Conservation (phyloP, 2,329 filamentous ascomycete species). For the Xylaria hypoxylon region DNA sequence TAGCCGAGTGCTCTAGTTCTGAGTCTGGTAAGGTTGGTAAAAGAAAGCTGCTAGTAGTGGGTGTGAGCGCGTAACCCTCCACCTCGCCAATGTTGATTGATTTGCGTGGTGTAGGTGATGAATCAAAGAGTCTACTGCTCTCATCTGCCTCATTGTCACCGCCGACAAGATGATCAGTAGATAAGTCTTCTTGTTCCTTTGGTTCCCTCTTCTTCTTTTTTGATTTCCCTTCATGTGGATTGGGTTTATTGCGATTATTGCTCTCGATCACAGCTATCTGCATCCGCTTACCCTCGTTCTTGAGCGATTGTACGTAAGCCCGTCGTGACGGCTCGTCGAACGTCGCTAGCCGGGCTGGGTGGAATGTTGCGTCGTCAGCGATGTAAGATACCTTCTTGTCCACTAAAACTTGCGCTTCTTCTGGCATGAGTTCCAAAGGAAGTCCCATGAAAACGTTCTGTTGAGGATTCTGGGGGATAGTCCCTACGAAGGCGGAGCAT, state of each 20-base stretch:
- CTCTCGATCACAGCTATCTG: slow-evolving; percentile 43
- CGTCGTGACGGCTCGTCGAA: slow-evolving; percentile 68
- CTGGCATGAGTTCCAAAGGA: slow-evolving; percentile 88
- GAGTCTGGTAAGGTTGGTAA: slow-evolving; percentile 36
- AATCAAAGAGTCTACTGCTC: slow-evolving; percentile 39
- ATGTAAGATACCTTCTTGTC: slow-evolving; percentile 81
- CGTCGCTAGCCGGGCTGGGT: slow-evolving; percentile 71
- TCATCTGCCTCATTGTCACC: slow-evolving; percentile 31
- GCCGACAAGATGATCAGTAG: neutral
- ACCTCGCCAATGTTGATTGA: slow-evolving; percentile 30
- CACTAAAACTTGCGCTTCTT: slow-evolving; percentile 86
- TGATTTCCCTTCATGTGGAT: slow-evolving; percentile 20
- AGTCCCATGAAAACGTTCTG: slow-evolving; percentile 94
- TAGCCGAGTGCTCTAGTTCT: slow-evolving; percentile 21
- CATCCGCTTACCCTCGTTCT: slow-evolving; percentile 56
- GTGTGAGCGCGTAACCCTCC: slow-evolving; percentile 47
- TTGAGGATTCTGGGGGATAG: slow-evolving; percentile 89
- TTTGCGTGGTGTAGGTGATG: slow-evolving; percentile 26
- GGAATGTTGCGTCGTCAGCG: slow-evolving; percentile 80
- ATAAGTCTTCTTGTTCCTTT: slow-evolving; percentile 17
- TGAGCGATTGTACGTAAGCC: slow-evolving; percentile 72
- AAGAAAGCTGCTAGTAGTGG: slow-evolving; percentile 56
- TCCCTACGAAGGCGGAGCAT: slow-evolving; percentile 86
- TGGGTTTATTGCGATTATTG: slow-evolving; percentile 34
- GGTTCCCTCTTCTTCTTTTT: slow-evolving; percentile 36